These are phyloP conservation scores for Hypomontagnella monticulosa DNA, from an alignment of 495 filamentous ascomycete genomes.

Conservation along the genomic window DNA sequence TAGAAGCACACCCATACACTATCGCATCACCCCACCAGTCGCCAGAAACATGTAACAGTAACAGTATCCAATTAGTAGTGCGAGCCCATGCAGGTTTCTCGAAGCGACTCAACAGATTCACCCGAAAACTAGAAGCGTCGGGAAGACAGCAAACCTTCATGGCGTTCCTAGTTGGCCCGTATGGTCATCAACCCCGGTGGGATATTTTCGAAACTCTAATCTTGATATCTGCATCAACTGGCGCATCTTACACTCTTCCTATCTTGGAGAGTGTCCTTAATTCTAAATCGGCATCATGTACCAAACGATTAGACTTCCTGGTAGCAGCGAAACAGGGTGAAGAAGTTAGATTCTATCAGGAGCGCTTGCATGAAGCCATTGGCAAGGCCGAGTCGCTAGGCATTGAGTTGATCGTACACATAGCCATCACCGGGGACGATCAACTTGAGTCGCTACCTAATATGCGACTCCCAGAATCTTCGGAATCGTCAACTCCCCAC, in stretches of 20 bases:
- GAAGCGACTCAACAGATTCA: conserved; percentile 68
- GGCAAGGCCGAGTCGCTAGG: conserved; percentile 59
- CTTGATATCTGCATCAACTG: conserved; percentile 67
- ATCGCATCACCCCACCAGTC: conserved; percentile 65
- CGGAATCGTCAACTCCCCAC: conserved; percentile 21
- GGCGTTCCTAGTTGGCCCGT: conserved; percentile 65
- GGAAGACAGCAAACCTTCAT: conserved; percentile 51
- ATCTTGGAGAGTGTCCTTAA: conserved; percentile 64
- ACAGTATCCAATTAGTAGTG: conserved; percentile 76
- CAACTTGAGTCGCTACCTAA: conserved; percentile 29
- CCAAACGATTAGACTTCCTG: conserved; percentile 73
- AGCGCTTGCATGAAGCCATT: conserved; percentile 66
- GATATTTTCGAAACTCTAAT: conserved; percentile 68
- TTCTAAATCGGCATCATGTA: conserved; percentile 59
- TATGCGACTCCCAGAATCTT: conserved; percentile 9
- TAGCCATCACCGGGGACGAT: conserved; percentile 65
- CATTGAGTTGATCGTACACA: conserved; percentile 58
- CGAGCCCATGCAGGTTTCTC: conserved; percentile 78
- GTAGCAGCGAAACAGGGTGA: conserved; percentile 76
- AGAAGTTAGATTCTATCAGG: conserved; percentile 75
- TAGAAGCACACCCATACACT: conserved; percentile 86
- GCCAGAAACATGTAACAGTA: conserved; percentile 59
- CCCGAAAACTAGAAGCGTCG: conserved; percentile 57
- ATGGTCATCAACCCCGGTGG: conserved; percentile 64
- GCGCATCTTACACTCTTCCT: conserved; percentile 65